Evolutionary conservation across 2,329 filamentous ascomycete genomes (phyloP).

Genomic region (Ophiostoma perfectum): DNA sequence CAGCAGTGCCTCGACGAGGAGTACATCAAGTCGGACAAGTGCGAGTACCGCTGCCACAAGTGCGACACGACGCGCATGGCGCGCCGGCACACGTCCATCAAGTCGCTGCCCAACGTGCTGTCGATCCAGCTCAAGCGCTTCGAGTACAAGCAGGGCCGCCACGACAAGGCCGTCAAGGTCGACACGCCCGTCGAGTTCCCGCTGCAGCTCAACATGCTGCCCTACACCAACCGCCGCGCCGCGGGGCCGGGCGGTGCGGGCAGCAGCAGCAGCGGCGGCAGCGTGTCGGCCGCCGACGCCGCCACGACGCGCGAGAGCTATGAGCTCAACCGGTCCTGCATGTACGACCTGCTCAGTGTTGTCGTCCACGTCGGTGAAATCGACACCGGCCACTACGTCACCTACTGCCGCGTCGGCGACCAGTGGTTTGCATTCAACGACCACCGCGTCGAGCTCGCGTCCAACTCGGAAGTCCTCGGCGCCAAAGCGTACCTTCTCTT

Average conservation of each 20-base stretch:
- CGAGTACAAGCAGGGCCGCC: conserved; percentile 65
- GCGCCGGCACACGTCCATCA: conserved; percentile 77
- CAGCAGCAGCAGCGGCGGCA: not conserved
- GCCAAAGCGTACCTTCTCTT: conserved; percentile 89
- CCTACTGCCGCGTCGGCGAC: conserved; percentile 77
- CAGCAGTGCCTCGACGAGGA: conserved; percentile 75
- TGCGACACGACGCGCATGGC: conserved; percentile 75
- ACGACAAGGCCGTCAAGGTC: conserved; percentile 75
- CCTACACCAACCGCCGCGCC: conserved; percentile 70
- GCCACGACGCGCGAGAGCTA: conserved; percentile 46
- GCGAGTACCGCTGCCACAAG: conserved; percentile 79
- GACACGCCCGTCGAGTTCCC: conserved; percentile 83
- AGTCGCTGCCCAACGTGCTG: conserved; percentile 78
- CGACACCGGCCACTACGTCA: conserved; percentile 86
- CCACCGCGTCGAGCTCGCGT: conserved; percentile 80
- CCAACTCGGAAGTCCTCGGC: conserved; percentile 75
- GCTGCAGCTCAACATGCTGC: conserved; percentile 79
- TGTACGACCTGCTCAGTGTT: conserved; percentile 83
- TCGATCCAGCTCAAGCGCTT: conserved; percentile 88
- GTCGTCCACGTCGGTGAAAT: conserved; percentile 92
- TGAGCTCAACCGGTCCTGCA: conserved; percentile 59
- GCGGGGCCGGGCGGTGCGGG: conserved; percentile 24
- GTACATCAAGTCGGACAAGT: conserved; percentile 81
- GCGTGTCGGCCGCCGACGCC: not conserved
- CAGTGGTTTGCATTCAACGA: conserved; percentile 98